Evolutionary conservation across 768 basidiomycete genomes (phyloP), one percentile per base, ranked within the genome.

Genomic region (Boletus reticulatus): DNA sequence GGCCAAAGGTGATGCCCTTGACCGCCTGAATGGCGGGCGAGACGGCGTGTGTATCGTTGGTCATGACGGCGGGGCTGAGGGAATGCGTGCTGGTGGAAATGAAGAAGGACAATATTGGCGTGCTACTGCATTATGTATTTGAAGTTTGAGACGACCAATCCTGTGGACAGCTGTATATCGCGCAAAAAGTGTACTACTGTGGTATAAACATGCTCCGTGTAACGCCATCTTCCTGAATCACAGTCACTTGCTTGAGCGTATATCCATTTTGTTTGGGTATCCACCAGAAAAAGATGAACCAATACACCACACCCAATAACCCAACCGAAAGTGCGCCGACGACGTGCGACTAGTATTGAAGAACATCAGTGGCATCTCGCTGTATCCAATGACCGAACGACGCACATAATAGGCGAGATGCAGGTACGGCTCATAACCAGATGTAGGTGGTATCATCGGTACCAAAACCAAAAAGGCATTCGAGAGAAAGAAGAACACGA

Each of bases 381-480:
- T 14, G 37, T 10, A 19, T 4, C 1, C 13, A 36, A 27, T 10
- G 9, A 36, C 36, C 16, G 5, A 11, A 14, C 34, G 34, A 71
- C 85, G 62, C 61, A 88, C 88, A 77, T 83, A 89, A 61, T 89
- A 90, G 4, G 87, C 86, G 12, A 90, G 73, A 53, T 73, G 63
- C 22, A 80, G 73, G 60, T 89, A 89, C 4, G 78, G 77, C 45
- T 71, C 71, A 7, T 75, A 74, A 8, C 80, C 84, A 5, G 72
- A 66, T 0, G 73, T 64, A 0, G 88, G 88, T 3, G 88, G 87
- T 31, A 88, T 72, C 48, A 89, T 72, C 0, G 88, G 87, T 6
- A 82, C 80, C 34, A 78, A 58, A n/a, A 82, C 70, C n/a, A 90
- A 73, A 66, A 88, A 87, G 14, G 86, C 43, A 56, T 89, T 89